Percentiles rank a stretch among this genome's conserved stretches.
These are phyloP conservation scores for Smallanthus sonchifolius DNA, from an alignment of 129 eudicot genomes.

Conservation along the genomic window DNA sequence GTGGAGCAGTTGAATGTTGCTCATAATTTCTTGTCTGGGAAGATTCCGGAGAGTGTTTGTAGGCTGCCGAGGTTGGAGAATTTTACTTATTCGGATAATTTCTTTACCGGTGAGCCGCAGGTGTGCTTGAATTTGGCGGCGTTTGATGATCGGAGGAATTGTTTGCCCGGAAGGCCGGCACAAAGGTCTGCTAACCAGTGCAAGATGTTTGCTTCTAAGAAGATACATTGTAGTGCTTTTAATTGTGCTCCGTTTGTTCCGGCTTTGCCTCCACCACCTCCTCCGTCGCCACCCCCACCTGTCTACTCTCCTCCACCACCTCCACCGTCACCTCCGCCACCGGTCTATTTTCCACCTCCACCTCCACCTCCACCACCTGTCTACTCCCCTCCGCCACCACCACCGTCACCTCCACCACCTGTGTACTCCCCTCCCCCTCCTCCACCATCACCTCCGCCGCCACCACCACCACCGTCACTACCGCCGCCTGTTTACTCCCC, in stretches of 20 bases:
- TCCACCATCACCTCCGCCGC: conserved; percentile 19
- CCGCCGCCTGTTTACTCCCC: too few species aligned
- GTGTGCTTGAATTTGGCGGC: conserved; percentile 46
- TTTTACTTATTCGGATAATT: conserved; percentile 60
- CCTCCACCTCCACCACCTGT: conserved; percentile 31
- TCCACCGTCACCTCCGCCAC: conserved; percentile 13
- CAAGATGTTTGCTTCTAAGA: conserved; percentile 29
- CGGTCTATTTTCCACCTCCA: conserved; percentile 8
- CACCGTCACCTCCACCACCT: conserved; percentile 32
- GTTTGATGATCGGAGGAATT: conserved; percentile 60
- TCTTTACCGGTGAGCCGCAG: conserved; percentile 75
- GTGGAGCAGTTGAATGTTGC: conserved; percentile 90
- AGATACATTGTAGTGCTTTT: conserved; percentile 55
- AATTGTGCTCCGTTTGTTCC: conserved; percentile 59
- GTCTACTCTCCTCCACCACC: conserved; percentile 17
- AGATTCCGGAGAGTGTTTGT: conserved; percentile 64
- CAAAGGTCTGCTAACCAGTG: conserved; percentile 64
- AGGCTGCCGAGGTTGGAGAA: conserved; percentile 53
- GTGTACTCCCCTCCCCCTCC: conserved; percentile 29
- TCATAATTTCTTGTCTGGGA: conserved; percentile 54
- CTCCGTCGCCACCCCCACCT: conserved; percentile 19
- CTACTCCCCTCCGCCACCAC: conserved; percentile 22
- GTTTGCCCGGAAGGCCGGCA: conserved; percentile 56
- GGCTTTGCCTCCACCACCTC: conserved; percentile 27
- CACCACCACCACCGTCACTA: conserved; percentile 27